Conservation (phyloP, 345 rosid genomes). For the Populus tremula region DNA sequence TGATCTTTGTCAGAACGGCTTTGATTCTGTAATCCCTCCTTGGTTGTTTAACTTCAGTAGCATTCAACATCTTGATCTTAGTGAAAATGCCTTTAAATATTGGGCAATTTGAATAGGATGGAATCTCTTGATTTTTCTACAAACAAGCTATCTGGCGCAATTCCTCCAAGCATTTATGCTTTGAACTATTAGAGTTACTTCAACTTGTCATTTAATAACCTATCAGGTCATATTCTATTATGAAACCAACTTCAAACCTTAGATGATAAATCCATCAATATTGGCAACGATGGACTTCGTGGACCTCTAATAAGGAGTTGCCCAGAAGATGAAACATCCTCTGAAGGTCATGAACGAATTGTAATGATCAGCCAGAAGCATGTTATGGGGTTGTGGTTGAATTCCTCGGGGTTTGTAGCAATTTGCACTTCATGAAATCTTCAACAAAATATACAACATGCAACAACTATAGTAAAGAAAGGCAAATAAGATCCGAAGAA, state of each 20-base stretch:
- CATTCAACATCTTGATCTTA: not conserved
- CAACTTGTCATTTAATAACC: slow-evolving; percentile 48
- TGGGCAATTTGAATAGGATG: slow-evolving; percentile 26
- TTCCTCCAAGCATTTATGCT: slow-evolving; percentile 42
- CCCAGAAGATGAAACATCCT: not conserved
- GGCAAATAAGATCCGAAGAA: not conserved
- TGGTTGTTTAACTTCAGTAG: slow-evolving; percentile 3
- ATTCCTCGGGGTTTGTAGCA: slow-evolving; percentile 5
- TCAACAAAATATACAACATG: not conserved
- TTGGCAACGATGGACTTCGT: slow-evolving; percentile 30
- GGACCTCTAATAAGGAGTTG: slow-evolving; percentile 19
- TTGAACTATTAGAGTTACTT: slow-evolving; percentile 30
- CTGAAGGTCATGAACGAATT: not conserved
- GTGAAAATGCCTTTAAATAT: slow-evolving; percentile 18
- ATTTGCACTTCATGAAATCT: slow-evolving; percentile 5
- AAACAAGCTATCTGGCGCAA: slow-evolving; percentile 36
- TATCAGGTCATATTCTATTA: slow-evolving; percentile 42
- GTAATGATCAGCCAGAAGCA: not conserved
- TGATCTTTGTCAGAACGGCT: slow-evolving; percentile 1
- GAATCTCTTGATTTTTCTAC: slow-evolving; percentile 36
- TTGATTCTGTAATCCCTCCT: not conserved
- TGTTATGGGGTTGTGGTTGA: not conserved
- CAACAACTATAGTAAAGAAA: not conserved
- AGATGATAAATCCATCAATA: slow-evolving; percentile 8
- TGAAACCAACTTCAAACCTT: slow-evolving; percentile 31